Conservation (phyloP, 352 stramenopile species). For the Globisporangium carolinianum region DNA sequence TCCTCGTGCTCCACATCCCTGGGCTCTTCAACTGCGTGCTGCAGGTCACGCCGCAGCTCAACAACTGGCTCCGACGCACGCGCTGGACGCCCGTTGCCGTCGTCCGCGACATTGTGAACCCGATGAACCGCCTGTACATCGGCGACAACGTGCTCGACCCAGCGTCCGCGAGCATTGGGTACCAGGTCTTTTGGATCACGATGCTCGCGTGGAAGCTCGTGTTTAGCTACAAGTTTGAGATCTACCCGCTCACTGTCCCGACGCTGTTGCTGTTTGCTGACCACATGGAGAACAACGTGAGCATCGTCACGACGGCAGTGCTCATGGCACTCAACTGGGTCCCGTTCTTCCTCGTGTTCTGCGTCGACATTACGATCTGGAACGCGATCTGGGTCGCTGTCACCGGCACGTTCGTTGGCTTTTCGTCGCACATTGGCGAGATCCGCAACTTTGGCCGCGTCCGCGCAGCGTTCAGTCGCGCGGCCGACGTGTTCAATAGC, state of each 20-base stretch:
- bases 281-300: constrained; percentile 88
- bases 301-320: constrained; percentile 76
- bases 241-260: constrained; percentile 93
- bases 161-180: constrained; percentile 82
- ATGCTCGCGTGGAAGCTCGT: constrained; percentile 96
- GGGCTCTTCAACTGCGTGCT: constrained; percentile 67
- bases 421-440: constrained; percentile 94
- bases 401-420: constrained; percentile 95
- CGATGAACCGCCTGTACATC: constrained; percentile 96
- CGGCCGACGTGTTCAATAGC: constrained; percentile 79
- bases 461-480: constrained; percentile 78
- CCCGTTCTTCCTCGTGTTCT: constrained; percentile 97
- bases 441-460: constrained; percentile 91
- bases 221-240: constrained; percentile 98
- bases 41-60: constrained; percentile 69
- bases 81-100: constrained; percentile 56
- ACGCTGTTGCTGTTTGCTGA: constrained; percentile 95
- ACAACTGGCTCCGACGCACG: constrained; percentile 76
- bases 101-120: constrained; percentile 84
- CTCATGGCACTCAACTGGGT: constrained; percentile 95
- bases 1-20: constrained; percentile 56
- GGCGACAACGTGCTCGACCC: constrained; percentile 95
- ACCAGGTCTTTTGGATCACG: constrained; percentile 94
- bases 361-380: constrained; percentile 98
- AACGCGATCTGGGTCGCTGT: constrained; percentile 96